phyloP scores from a whole-genome alignment of 345 rosid genomes.

The Iberis pinnata region DNA sequence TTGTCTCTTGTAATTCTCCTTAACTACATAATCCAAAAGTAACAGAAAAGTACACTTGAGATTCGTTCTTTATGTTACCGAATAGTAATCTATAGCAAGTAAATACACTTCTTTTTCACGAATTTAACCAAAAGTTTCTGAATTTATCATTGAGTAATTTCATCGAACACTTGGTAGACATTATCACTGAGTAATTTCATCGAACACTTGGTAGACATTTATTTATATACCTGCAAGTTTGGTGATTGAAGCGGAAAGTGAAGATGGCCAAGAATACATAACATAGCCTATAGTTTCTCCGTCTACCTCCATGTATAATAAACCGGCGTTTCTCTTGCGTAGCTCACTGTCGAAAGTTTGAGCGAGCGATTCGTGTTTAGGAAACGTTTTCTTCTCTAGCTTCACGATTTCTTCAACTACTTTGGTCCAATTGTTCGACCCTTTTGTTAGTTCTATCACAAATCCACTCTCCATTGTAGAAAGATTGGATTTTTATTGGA shows the following conservation, averaged over 20 bases:
- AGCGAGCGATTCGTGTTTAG: slow-evolving; percentile 78
- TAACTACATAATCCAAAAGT: slow-evolving; percentile 40
- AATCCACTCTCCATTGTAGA: slow-evolving; percentile 29
- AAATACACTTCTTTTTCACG: no score
- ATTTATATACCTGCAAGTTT: slow-evolving; percentile 66
- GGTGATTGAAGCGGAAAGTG: slow-evolving; percentile 62
- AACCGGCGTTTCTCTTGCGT: slow-evolving; percentile 55
- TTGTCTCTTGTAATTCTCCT: slow-evolving; percentile 54
- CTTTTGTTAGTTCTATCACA: slow-evolving; percentile 44
- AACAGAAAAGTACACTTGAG: background rate
- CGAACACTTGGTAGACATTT: slow-evolving; percentile 35
- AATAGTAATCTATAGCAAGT: background rate
- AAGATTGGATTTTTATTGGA: background rate
- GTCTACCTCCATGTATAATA: slow-evolving; percentile 41
- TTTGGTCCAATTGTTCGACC: slow-evolving; percentile 34
- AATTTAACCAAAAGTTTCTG: no score
- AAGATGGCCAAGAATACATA: slow-evolving; percentile 71
- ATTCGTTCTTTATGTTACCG: background rate
- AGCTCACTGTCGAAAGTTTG: slow-evolving; percentile 60
- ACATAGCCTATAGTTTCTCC: slow-evolving; percentile 57
- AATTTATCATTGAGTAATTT: slow-evolving; percentile 28
- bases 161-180: slow-evolving; percentile 38
- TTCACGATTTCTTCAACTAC: slow-evolving; percentile 58
- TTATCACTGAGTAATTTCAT: slow-evolving; percentile 33
- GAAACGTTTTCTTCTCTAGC: slow-evolving; percentile 64